Base-by-base conservation (phyloP, 2,329 filamentous ascomycete species). In the Hymenoscyphus scutula region DNA sequence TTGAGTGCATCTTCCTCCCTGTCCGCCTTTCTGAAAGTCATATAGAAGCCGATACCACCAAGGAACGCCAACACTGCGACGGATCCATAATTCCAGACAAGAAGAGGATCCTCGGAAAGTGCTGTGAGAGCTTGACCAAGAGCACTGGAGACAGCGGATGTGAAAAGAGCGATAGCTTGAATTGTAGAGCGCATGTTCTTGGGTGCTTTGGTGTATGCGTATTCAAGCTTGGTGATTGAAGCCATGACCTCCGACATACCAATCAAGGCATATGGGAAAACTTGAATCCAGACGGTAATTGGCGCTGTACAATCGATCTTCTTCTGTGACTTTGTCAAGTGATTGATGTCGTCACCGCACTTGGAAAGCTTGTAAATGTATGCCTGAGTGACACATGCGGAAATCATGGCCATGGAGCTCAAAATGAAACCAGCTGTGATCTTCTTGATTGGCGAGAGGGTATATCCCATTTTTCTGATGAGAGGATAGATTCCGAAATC, bases 141-240 rank as follows among this genome's bases (percentile, higher is more conserved):
- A 3, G 83, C 84, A 38, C 79, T 79, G 8, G 81, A 82, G 62
- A 87, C 76, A 0, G 84, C 84, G 61, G 80, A 84, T 70, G 82
- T 86, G 65, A 87, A 79, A 8, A 86, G 75, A 68, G 79, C 83
- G 63, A 87, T 76, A 0, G 84, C 80, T 69, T 83, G 79, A 30
- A 87, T 81, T 15, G 83, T 84, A 0, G 83, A 85, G 73, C 87
- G 84, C 87, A 91, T 89, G 72, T 80, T 84, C 51, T 82, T 82
- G 1, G 88, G 88, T 0, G 89, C 88, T 75, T 91, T 90, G 70
- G 87, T 89, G 76, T 87, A 91, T 19, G 87, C 88, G 68, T 91
- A 90, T 73, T 91, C 89, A 11, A 89, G 81, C 64, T 85, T 84
- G 0, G 88, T 89, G 64, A 91, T 85, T 11, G 84, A 87, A 55